Conservation (phyloP, 2,329 filamentous ascomycete species). For the Fonsecaea multimorphosa region DNA sequence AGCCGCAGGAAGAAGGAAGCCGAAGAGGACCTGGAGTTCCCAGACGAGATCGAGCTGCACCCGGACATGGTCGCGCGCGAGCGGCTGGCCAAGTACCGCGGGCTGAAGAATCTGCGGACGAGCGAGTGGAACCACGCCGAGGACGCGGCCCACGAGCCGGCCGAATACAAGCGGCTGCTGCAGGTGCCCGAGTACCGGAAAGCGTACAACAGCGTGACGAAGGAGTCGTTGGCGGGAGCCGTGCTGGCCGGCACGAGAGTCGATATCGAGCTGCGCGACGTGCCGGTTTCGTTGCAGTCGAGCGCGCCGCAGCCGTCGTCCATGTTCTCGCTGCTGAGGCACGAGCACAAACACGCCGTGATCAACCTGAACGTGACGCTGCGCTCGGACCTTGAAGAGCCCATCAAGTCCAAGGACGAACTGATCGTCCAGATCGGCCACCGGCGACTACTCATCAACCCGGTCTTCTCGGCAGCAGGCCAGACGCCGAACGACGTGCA, state of each 20-base stretch:
- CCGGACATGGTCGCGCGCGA: slow-evolving; percentile 86
- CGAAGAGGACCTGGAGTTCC: slow-evolving; percentile 91
- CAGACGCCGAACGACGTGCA: slow-evolving; percentile 95
- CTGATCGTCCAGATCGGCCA: slow-evolving; percentile 90
- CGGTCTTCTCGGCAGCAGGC: slow-evolving; percentile 86
- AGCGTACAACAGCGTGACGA: slow-evolving; percentile 74
- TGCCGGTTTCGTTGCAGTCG: slow-evolving; percentile 61
- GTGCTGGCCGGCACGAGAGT: slow-evolving; percentile 84
- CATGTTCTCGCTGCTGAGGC: slow-evolving; percentile 84
- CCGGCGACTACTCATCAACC: slow-evolving; percentile 84
- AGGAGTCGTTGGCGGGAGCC: slow-evolving; percentile 87
- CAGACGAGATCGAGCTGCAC: slow-evolving; percentile 93
- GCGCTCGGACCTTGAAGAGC: slow-evolving; percentile 73
- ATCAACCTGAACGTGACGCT: slow-evolving; percentile 90
- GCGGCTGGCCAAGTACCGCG: slow-evolving; percentile 82
- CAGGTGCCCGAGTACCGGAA: slow-evolving; percentile 90
- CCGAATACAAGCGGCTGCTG: slow-evolving; percentile 85
- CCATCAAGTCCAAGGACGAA: slow-evolving; percentile 90
- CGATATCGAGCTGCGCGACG: slow-evolving; percentile 72
- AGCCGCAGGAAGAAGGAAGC: slow-evolving; percentile 75
- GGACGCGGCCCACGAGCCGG: slow-evolving; percentile 83
- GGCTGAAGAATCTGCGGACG: slow-evolving; percentile 86
- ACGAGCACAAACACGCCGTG: slow-evolving; percentile 92
- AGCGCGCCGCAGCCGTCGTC: slow-evolving; percentile 66
- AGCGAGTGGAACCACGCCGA: slow-evolving; percentile 89